Evolutionary conservation across 495 filamentous ascomycete genomes (phyloP), one percentile per base, ranked within the genome.

Genomic region (Aspergillus cavernicola): DNA sequence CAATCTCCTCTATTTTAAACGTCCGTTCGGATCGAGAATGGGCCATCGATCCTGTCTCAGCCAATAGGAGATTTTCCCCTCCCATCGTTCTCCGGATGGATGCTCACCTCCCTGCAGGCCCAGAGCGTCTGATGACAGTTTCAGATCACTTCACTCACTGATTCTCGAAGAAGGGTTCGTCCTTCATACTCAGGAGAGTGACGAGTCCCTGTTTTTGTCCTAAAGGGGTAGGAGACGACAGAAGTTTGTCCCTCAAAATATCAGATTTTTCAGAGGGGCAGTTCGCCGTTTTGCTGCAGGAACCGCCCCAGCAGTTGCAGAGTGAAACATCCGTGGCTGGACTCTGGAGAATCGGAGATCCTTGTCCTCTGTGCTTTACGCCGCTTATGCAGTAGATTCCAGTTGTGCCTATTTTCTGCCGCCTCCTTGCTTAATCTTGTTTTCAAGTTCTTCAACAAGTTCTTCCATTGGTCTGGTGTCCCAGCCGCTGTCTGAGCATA

Each of bases 321-420:
- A 29, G 52, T 55, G 52, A 55, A 55, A 55, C 52, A 32, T 37
- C 9, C 15, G 29, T 41, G 45, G 45, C 45, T 48, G 45, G 45
- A 12, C n/a, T n/a, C n/a, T n/a, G n/a, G n/a, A n/a, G n/a, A n/a
- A n/a, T n/a, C n/a, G n/a, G n/a, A n/a, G n/a, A n/a, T n/a, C n/a
- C 44, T 35, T 18, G 7, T 38, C 7, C 13, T n/a, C 36, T 16
- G 13, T 18, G 36, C 36, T 16, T 38, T 6, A 16, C 18, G 36
- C 36, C 4, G n/a, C 9, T 38, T 16, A 38, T 38, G 36, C 36
- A 38, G 5, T 3, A 19, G 18, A 18, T 15, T 15, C 36, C 36
- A n/a, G 36, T n/a, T 18, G 36, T n/a, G 36, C 15, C 26, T 4
- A 4, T 29, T 3, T n/a, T 8, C 32, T 33, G 32, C 32, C 12